A percentile compares a stretch with the other conserved stretches of the same genome.
These are phyloP conservation scores for Tillandsia fasciculata DNA, from an alignment of 176 grass and related monocot genomes.

Conservation along the genomic window DNA sequence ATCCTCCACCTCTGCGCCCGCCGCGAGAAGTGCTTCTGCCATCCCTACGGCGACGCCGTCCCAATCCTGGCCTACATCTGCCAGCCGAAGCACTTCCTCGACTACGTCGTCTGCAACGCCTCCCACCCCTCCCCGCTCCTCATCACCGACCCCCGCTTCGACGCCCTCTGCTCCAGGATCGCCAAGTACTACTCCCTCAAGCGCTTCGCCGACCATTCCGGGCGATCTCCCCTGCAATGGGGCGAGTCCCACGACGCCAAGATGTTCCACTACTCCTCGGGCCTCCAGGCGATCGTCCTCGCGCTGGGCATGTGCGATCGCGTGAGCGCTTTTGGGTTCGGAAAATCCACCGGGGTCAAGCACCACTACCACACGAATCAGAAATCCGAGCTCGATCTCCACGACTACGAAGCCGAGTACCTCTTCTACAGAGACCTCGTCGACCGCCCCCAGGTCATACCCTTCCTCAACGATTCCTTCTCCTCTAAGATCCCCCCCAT, in stretches of 20 bases:
- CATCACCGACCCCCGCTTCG: conserved; percentile 58
- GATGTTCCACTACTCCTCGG: conserved; percentile 83
- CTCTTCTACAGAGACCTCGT: conserved; percentile 63
- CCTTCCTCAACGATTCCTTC: conserved; percentile 34
- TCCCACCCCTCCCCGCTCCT: conserved; percentile 37
- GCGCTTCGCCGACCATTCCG: conserved; percentile 39
- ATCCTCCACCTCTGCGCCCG: conserved; percentile 49
- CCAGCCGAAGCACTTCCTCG: conserved; percentile 44
- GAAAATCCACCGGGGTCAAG: conserved; percentile 41
- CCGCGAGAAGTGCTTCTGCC: conserved; percentile 28
- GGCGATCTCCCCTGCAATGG: conserved; percentile 36
- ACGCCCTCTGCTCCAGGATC: conserved; percentile 55
- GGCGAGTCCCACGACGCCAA: conserved; percentile 39
- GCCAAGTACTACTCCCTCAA: conserved; percentile 76
- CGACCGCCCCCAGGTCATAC: conserved; percentile 41
- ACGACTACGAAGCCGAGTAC: conserved; percentile 87
- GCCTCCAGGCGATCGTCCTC: conserved; percentile 65
- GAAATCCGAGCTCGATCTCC: conserved; percentile 58
- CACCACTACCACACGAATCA: conserved; percentile 86
- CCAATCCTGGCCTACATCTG: conserved; percentile 47
- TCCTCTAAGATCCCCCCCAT: conserved; percentile 24
- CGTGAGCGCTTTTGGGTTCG: conserved; percentile 66
- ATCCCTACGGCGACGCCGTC: conserved; percentile 42
- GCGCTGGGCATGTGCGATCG: conserved; percentile 45
- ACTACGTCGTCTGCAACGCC: conserved; percentile 56